Evolutionary conservation across 2,329 filamentous ascomycete genomes (phyloP), one percentile per base, ranked within the genome.

Genomic region (Arthrobotrys sinensis): DNA sequence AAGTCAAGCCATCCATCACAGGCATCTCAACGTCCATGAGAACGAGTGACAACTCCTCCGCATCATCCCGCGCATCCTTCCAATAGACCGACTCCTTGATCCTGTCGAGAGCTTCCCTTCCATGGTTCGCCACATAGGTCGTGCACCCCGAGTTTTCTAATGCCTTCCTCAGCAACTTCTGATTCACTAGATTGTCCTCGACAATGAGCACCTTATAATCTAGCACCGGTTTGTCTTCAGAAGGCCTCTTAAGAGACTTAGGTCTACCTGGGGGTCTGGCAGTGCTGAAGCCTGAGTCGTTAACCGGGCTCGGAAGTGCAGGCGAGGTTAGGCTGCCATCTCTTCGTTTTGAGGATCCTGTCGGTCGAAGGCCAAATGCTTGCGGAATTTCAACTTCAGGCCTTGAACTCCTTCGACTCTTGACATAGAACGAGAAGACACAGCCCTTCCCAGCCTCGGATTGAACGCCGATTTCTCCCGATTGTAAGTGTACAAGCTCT

Each of bases 381-480:
- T 78, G 75, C 16, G 63, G 76, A 43, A 75, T 53, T 48, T 79
- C 76, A 12, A 73, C 43, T 24, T 79, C 76, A n/a, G 80, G 60
- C 84, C 83, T 10, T 83, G 81, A 85, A 83, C 86, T 90, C 85
- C 88, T 90, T 81, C 89, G 89, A 69, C 89, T 89, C 80, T 91
- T 91, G 83, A 94, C 88, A 82, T 93, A 94, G 83, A 94, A 94
- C 24, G 89, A 91, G 83, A 94, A 94, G 0, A 89, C 92, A 83
- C 90, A 92, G 40, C 92, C 92, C 48, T 89, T 86, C 10, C 90
- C 91, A 75, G 89, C 88, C 80, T 89, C 86, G 0, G 91, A 92
- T 0, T 88, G 87, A 1, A 94, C 91, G 10, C 91, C 91, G 69
- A 94, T 93, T 82, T 93, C 91, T 1, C 92, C 92, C 12, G 92